Percentiles rank a stretch among this genome's conserved stretches.
phyloP scores from a whole-genome alignment of 805 yeast genomes.

The Candida parachauliodes region DNA sequence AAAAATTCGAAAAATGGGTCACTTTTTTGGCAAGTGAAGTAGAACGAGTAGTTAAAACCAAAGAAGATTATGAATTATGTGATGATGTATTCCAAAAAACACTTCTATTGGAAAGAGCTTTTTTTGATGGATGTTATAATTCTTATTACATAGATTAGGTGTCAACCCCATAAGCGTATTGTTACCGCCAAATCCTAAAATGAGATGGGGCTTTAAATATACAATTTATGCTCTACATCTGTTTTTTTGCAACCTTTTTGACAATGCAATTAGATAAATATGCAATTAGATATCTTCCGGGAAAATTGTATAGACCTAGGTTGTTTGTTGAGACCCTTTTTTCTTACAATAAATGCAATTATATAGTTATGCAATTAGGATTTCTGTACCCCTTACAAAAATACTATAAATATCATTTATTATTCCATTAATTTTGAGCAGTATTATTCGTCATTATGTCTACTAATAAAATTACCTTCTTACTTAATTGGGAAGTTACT shows the following conservation, averaged over 20 bases:
- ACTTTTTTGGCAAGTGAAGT: conserved; percentile 43
- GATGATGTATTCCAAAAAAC: conserved; percentile 29
- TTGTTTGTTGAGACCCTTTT: no score
- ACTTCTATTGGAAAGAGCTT: conserved; percentile 39
- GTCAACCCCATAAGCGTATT: no score
- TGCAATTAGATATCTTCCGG: no score
- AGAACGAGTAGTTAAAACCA: conserved; percentile 29
- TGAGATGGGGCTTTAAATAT: no score
- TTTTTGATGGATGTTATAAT: conserved; percentile 47
- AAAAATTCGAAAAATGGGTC: conserved; percentile 47
- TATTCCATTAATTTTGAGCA: not conserved
- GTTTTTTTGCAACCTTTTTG: not conserved
- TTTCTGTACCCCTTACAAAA: not conserved
- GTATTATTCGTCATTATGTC: conserved; percentile 23
- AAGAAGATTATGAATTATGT: conserved; percentile 13
- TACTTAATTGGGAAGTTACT: conserved; percentile 52
- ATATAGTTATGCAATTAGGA: not conserved
- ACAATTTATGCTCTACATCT: no score
- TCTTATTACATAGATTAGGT: no score
- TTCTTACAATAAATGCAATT: no score
- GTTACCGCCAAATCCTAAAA: no score
- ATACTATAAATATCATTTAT: not conserved
- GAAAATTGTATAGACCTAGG: no score
- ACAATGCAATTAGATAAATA: not conserved
- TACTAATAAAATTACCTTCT: conserved; percentile 48